These are phyloP conservation scores for Fusarium pseudonygamai DNA, from an alignment of 2,329 filamentous ascomycete species.

Conservation along the genomic window DNA sequence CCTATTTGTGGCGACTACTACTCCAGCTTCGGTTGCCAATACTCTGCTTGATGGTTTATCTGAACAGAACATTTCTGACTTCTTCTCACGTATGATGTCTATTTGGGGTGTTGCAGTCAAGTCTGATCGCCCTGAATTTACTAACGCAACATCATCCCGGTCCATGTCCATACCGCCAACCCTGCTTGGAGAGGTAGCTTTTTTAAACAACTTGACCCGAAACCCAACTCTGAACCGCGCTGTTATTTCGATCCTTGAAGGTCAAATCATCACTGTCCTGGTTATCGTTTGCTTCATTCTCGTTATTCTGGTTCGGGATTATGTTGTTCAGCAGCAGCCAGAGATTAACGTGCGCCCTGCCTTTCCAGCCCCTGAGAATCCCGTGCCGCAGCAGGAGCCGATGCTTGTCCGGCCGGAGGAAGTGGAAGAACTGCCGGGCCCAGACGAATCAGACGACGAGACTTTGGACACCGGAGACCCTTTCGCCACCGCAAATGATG, in stretches of 20 bases:
- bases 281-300: conserved; percentile 95
- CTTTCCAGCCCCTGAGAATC: conserved; percentile 59
- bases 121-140: conserved; percentile 20
- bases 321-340: conserved; percentile 97
- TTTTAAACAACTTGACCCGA: conserved; percentile 71
- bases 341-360: conserved; percentile 83
- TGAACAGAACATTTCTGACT: conserved; percentile 47
- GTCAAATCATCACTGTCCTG: conserved; percentile 90
- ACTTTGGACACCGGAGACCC: conserved; percentile 44
- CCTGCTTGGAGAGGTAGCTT: conserved; percentile 65
- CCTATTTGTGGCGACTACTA: conserved; percentile 46
- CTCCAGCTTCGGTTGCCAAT: conserved; percentile 45
- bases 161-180: conserved; percentile 34
- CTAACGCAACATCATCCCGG: conserved; percentile 27
- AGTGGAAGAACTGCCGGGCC: conserved; percentile 33
- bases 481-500: conserved; percentile 16
- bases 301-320: conserved; percentile 96
- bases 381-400: conserved; percentile 39
- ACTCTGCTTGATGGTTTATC: conserved; percentile 44
- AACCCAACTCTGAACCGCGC: conserved; percentile 79
- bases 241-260: conserved; percentile 86
- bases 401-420: conserved; percentile 39
- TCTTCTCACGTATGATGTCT: conserved; percentile 45
- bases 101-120: conserved; percentile 43
- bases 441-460: conserved; percentile 46